These are phyloP conservation scores for Aspergillus eucalypticola DNA, from an alignment of 2,329 filamentous ascomycete species.

Conservation along the genomic window DNA sequence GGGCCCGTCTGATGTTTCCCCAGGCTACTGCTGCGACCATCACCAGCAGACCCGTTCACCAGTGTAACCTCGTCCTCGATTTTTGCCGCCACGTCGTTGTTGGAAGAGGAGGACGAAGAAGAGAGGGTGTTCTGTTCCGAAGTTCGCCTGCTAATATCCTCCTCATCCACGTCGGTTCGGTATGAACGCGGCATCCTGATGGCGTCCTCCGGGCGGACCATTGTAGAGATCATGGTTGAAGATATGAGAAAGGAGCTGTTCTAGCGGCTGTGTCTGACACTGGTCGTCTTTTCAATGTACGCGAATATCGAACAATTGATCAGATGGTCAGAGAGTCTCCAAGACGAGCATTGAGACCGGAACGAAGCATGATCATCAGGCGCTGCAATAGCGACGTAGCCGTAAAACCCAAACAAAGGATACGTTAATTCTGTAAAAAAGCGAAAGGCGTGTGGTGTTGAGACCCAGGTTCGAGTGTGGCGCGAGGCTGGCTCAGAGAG, in stretches of 20 bases:
- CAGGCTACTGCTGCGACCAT: constrained; percentile 17
- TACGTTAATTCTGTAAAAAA: neutral
- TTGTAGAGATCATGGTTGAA: constrained; percentile 34
- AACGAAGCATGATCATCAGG: constrained; percentile 25
- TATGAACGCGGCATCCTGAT: constrained; percentile 35
- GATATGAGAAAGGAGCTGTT: constrained; percentile 1
- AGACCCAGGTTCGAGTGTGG: constrained; percentile 6
- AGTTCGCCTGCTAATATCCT: constrained; percentile 27
- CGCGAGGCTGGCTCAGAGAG: constrained; percentile 15
- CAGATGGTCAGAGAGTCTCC: constrained; percentile 17
- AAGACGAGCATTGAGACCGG: constrained; percentile 14
- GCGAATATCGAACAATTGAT: constrained; percentile 15
- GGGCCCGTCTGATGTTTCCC: constrained; percentile 26
- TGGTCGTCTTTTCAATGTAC: neutral
- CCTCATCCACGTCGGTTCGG: constrained; percentile 36
- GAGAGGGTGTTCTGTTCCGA: constrained; percentile 31
- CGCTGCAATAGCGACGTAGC: constrained; percentile 11
- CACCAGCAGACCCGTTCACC: constrained; percentile 28
- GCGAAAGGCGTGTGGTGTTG: neutral
- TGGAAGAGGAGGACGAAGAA: constrained; percentile 24
- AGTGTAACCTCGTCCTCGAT: constrained; percentile 33
- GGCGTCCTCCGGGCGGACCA: constrained; percentile 42
- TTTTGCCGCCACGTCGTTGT: constrained; percentile 29
- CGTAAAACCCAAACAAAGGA: neutral
- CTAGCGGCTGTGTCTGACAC: neutral